Percentiles rank a stretch among this genome's conserved stretches.
These are phyloP conservation scores for Boletus subcaerulescens DNA, from an alignment of 768 basidiomycete species.

Conservation along the genomic window DNA sequence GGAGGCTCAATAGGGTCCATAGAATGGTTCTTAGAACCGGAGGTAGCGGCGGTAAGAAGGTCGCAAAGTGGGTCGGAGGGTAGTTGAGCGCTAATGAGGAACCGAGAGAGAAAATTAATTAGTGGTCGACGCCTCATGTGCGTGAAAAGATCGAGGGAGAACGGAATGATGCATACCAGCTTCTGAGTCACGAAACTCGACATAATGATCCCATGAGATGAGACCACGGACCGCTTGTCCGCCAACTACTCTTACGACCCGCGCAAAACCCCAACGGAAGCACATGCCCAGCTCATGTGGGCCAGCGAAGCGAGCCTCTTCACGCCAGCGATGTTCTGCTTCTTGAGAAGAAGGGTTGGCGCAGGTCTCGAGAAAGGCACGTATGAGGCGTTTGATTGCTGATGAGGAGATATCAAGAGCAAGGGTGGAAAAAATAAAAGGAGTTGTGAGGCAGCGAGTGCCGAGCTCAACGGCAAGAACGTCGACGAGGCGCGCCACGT, in stretches of 20 bases:
- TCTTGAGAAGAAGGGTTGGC: slow-evolving; percentile 30
- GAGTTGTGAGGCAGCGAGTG: slow-evolving; percentile 76
- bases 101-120: slow-evolving; percentile 20
- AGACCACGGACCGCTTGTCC: slow-evolving; percentile 80
- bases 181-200: slow-evolving; percentile 80
- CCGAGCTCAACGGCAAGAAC: slow-evolving; percentile 68
- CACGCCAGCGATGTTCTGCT: slow-evolving; percentile 61
- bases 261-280: slow-evolving; percentile 86
- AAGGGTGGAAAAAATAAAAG: slow-evolving; percentile 86
- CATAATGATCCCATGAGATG: slow-evolving; percentile 81
- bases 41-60: slow-evolving; percentile 56
- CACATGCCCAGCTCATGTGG: slow-evolving; percentile 90
- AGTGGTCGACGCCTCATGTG: slow-evolving; percentile 21
- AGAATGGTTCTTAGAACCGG: slow-evolving; percentile 58
- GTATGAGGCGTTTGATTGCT: slow-evolving; percentile 74
- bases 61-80: slow-evolving; percentile 68
- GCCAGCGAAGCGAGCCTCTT: slow-evolving; percentile 81
- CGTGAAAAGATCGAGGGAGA: slow-evolving; percentile 20
- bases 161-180: slow-evolving; percentile 52
- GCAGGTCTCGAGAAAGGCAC: slow-evolving; percentile 75
- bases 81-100: slow-evolving; percentile 50
- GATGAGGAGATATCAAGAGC: slow-evolving; percentile 80
- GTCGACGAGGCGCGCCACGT: slow-evolving; percentile 69
- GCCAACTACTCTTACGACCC: slow-evolving; percentile 67
- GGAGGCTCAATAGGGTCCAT: slow-evolving; percentile 71